Evolutionary conservation across 768 basidiomycete genomes (phyloP).

Genomic region (Termitomyces sp.): DNA sequence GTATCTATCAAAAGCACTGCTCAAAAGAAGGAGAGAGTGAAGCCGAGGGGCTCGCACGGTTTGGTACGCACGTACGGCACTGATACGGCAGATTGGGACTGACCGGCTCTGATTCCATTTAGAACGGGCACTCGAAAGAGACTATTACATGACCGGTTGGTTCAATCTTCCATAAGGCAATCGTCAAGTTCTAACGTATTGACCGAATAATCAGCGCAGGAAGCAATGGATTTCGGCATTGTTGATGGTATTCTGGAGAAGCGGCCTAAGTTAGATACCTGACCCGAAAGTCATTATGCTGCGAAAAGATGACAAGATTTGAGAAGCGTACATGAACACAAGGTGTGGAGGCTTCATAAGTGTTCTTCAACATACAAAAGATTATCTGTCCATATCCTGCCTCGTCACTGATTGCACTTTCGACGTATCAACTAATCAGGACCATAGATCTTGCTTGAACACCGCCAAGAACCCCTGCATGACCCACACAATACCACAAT

Average conservation of each 20-base stretch:
- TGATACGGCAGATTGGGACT: slow-evolving; percentile 6
- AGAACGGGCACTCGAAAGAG: slow-evolving; percentile 89
- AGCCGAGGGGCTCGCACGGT: slow-evolving; percentile 63
- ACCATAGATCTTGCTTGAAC: not conserved
- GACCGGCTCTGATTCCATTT: slow-evolving; percentile 11
- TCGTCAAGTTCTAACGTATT: slow-evolving; percentile 11
- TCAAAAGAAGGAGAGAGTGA: slow-evolving; percentile 55
- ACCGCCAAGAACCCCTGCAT: not conserved
- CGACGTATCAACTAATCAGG: not conserved
- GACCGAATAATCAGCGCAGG: slow-evolving; percentile 50
- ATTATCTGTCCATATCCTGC: not conserved
- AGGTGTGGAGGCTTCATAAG: not conserved
- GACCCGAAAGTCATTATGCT: not conserved
- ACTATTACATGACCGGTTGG: slow-evolving; percentile 92
- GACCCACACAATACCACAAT: not conserved
- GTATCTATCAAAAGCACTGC: slow-evolving; percentile 89
- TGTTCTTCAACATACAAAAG: not conserved
- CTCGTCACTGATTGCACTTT: not conserved
- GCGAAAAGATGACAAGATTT: not conserved
- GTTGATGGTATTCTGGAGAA: slow-evolving; percentile 89
- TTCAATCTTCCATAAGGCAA: slow-evolving; percentile 8
- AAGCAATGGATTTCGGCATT: slow-evolving; percentile 88
- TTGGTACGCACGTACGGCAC: slow-evolving; percentile 47
- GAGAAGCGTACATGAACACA: not conserved
- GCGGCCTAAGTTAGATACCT: slow-evolving; percentile 49